phyloP scores from a whole-genome alignment of 371 early-diverging fungal genomes.

The Massospora cicadina region DNA sequence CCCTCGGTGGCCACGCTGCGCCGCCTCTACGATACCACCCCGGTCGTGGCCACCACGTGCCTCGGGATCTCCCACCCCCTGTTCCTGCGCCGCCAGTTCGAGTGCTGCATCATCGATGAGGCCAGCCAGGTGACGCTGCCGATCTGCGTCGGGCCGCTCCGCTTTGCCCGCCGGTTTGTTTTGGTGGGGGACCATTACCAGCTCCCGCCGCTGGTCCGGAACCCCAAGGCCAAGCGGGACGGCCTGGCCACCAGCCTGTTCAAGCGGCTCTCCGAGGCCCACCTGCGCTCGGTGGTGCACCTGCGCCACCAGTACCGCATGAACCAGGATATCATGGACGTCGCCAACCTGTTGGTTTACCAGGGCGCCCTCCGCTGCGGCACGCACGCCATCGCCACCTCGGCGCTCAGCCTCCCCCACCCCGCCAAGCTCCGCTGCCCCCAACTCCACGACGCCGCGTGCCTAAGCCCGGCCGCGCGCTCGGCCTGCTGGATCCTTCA shows the following conservation, averaged over 20 bases:
- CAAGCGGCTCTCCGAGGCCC: slow-evolving; percentile 52
- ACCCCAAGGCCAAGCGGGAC: slow-evolving; percentile 25
- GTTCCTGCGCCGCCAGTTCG: slow-evolving; percentile 59
- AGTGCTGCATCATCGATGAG: slow-evolving; percentile 97
- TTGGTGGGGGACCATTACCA: slow-evolving; percentile 98
- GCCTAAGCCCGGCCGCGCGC: background rate
- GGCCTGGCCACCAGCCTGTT: slow-evolving; percentile 54
- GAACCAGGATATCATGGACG: slow-evolving; percentile 79
- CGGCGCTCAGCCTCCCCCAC: slow-evolving; percentile 27
- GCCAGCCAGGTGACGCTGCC: slow-evolving; percentile 96
- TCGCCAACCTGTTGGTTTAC: slow-evolving; percentile 79
- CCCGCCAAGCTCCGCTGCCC: slow-evolving; percentile 14
- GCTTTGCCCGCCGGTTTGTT: slow-evolving; percentile 68
- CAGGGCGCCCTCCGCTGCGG: slow-evolving; percentile 62
- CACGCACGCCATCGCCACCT: slow-evolving; percentile 33
- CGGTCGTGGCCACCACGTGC: slow-evolving; percentile 78
- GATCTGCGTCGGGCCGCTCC: slow-evolving; percentile 79
- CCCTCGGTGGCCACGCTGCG: slow-evolving; percentile 29
- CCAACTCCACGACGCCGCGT: background rate
- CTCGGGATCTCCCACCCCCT: slow-evolving; percentile 59
- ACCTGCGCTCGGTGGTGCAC: slow-evolving; percentile 57
- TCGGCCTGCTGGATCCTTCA: slow-evolving; percentile 1
- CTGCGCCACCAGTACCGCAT: slow-evolving; percentile 92
- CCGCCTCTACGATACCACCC: slow-evolving; percentile 30
- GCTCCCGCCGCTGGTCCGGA: slow-evolving; percentile 81